Conservation (phyloP, 148 eudicot genomes). For the Diospyros kaki region DNA sequence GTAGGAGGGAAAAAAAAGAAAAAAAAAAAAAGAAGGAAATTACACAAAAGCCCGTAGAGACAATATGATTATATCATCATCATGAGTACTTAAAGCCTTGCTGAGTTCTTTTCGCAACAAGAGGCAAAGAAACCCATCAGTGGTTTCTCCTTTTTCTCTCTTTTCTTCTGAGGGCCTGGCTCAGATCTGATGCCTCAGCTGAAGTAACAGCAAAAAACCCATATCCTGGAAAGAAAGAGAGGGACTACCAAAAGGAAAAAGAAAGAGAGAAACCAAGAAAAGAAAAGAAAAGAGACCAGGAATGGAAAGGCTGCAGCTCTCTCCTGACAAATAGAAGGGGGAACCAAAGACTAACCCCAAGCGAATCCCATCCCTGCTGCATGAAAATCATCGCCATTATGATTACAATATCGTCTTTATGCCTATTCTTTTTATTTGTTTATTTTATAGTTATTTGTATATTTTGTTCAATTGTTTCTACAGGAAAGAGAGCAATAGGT, state of each 20-base stretch:
- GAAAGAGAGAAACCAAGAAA: conserved; percentile 4
- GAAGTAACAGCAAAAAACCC: conserved; percentile 21
- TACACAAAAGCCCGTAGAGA: too few relatives aligned
- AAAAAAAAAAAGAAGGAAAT: neutral
- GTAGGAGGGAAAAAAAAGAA: conserved; percentile 22
- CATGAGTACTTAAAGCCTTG: conserved; percentile 15
- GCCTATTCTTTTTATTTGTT: conserved; percentile 21
- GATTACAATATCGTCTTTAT: conserved; percentile 50
- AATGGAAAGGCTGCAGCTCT: conserved; percentile 32
- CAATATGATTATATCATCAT: too few relatives aligned
- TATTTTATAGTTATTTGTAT: conserved; percentile 16
- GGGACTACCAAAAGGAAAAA: neutral
- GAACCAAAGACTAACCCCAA: conserved; percentile 13
- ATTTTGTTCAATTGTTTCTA: conserved; percentile 6
- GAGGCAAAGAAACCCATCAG: neutral
- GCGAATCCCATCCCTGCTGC: conserved; percentile 22
- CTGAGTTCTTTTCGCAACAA: conserved; percentile 14
- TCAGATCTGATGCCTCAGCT: conserved; percentile 12
- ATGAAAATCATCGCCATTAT: conserved; percentile 52
- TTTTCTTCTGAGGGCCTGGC: neutral
- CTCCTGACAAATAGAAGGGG: conserved; percentile 33
- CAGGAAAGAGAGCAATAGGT: conserved; percentile 13
- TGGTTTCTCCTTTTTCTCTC: neutral
- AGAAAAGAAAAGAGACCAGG: conserved; percentile 11
- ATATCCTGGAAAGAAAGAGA: conserved; percentile 13